These are phyloP conservation scores for Laburnicola sp. DNA, from an alignment of 2,329 filamentous ascomycete species.

Conservation along the genomic window DNA sequence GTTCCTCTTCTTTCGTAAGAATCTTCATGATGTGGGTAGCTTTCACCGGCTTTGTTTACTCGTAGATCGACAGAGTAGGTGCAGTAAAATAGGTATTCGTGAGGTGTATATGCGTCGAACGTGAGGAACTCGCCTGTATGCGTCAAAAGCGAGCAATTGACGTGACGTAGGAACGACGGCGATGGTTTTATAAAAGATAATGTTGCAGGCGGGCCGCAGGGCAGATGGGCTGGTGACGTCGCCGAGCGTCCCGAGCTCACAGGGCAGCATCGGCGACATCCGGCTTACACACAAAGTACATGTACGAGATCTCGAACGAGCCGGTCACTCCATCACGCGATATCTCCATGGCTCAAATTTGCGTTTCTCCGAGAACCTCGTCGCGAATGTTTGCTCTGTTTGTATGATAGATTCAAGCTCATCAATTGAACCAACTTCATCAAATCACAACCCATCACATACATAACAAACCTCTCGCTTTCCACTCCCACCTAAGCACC, in stretches of 20 bases:
- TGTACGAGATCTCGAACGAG: constrained; percentile 3
- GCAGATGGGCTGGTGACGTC: constrained; percentile 42
- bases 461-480: no score
- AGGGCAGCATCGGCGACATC: constrained; percentile 31
- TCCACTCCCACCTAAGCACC: no score
- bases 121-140: no score
- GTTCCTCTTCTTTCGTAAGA: constrained; percentile 90
- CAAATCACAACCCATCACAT: no score
- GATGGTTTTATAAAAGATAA: constrained; percentile 35
- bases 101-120: neutral
- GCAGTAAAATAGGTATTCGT: no score
- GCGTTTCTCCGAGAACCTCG: no score
- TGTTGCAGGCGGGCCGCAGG: constrained; percentile 14
- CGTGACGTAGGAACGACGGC: constrained; percentile 14
- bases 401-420: no score
- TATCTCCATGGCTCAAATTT: no score
- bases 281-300: constrained; percentile 18
- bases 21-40: constrained; percentile 73
- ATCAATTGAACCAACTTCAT: no score
- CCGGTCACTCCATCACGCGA: constrained; percentile 7
- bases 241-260: constrained; percentile 35
- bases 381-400: no score
- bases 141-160: neutral
- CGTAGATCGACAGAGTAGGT: no score
- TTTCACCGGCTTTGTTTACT: neutral